A percentile compares a stretch with the other conserved stretches of the same genome.
Evolutionary conservation across 768 basidiomycete genomes (phyloP).

Genomic region (Suillus americanus): DNA sequence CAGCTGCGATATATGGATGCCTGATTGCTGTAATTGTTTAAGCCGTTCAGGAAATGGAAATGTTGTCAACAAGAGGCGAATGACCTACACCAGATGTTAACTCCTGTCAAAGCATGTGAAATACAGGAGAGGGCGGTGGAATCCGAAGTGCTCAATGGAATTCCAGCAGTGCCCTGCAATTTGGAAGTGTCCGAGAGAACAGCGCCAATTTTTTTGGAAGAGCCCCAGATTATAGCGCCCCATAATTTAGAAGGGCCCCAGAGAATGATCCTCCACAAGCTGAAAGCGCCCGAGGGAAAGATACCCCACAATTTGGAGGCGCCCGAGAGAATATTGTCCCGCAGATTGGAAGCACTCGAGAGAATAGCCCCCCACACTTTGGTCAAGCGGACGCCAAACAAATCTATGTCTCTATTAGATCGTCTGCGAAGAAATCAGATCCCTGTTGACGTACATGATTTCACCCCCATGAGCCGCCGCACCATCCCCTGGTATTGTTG

Average conservation of each 20-base stretch:
- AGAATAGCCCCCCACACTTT: neutral
- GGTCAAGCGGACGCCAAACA: neutral
- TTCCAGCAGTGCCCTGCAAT: neutral
- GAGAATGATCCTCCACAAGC: neutral
- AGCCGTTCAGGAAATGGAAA: neutral
- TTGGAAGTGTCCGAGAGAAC: neutral
- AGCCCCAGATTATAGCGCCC: neutral
- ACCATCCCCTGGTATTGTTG: neutral
- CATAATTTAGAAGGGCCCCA: neutral
- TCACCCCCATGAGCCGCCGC: neutral
- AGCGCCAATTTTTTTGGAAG: neutral
- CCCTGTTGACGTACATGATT: neutral
- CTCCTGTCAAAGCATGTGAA: neutral
- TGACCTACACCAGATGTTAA: neutral
- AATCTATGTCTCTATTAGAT: neutral
- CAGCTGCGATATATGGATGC: conserved; percentile 3
- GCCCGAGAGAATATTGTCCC: too few relatives aligned
- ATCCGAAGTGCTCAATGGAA: neutral
- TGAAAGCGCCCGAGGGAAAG: neutral
- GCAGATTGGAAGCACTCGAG: neutral
- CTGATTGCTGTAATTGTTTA: neutral
- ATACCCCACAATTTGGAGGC: neutral
- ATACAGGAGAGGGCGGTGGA: neutral
- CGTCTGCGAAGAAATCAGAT: neutral
- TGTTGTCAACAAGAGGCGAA: neutral